Conservation (phyloP, 2,329 filamentous ascomycete genomes). For the Ceratocystis harringtonii region DNA sequence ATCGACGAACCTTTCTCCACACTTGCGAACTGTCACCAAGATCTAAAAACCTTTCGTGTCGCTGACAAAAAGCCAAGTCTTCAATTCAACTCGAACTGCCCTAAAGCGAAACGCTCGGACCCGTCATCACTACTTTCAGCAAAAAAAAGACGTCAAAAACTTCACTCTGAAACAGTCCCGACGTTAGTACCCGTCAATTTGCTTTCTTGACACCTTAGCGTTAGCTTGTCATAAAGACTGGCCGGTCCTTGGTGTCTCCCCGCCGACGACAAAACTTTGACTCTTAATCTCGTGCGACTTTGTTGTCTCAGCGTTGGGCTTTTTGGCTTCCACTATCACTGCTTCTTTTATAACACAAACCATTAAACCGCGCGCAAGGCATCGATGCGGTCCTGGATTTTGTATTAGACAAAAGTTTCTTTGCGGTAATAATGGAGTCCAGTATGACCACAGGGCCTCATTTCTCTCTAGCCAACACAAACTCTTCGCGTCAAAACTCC, state of each 20-base stretch:
- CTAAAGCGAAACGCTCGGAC: not conserved
- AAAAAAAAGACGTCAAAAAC: not conserved
- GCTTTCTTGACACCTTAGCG: slow-evolving; percentile 2
- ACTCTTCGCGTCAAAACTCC: slow-evolving; percentile 10
- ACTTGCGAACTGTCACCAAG: not conserved
- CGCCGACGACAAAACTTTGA: not conserved
- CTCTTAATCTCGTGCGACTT: not conserved
- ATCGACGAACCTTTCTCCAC: not conserved
- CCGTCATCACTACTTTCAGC: not conserved
- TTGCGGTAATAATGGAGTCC: slow-evolving; percentile 4
- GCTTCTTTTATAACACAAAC: not conserved
- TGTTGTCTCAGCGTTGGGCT: not conserved
- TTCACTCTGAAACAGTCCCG: not conserved
- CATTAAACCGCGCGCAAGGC: not conserved
- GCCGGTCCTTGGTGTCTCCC: not conserved
- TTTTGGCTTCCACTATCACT: not conserved
- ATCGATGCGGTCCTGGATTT: not conserved
- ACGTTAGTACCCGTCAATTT: not conserved
- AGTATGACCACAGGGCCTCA: slow-evolving; percentile 4
- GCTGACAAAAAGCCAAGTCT: not conserved
- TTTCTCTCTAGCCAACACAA: not conserved
- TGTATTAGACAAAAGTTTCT: not conserved
- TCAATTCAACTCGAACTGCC: not conserved
- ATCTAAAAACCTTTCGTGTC: not conserved
- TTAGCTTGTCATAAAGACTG: not conserved